Percentiles rank a stretch among this genome's conserved stretches.
phyloP scores from a whole-genome alignment of 2,329 filamentous ascomycete species.

The Alternaria metachromatica region DNA sequence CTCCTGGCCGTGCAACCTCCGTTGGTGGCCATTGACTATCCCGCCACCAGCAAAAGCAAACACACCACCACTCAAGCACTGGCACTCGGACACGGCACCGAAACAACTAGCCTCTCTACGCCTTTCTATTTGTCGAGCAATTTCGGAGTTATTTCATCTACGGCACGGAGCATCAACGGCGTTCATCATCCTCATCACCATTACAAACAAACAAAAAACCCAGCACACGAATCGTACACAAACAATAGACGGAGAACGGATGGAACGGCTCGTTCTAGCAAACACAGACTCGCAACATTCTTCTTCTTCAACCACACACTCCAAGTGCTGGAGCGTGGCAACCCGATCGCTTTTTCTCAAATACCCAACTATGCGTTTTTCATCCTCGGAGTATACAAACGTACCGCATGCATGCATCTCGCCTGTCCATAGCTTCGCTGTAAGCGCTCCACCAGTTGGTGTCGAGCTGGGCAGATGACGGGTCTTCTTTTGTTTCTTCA shows the following conservation, averaged over 20 bases:
- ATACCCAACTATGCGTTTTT: conserved; percentile 20
- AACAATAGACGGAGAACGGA: conserved; percentile 2
- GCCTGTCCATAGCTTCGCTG: conserved; percentile 35
- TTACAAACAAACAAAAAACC: conserved; percentile 12
- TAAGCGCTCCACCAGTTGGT: conserved; percentile 38
- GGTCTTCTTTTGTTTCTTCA: conserved; percentile 17
- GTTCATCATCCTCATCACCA: conserved; percentile 31
- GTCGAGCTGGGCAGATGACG: conserved; percentile 44
- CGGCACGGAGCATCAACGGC: conserved; percentile 41
- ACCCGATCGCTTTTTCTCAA: conserved; percentile 37
- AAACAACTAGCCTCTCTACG: neutral
- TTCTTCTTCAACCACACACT: conserved; percentile 29
- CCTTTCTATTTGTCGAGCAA: conserved; percentile 3
- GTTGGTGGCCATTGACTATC: conserved; percentile 44
- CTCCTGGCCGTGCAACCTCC: conserved; percentile 37
- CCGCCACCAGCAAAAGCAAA: conserved; percentile 10
- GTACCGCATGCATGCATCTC: conserved; percentile 20
- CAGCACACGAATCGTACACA: conserved; percentile 4
- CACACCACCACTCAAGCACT: conserved; percentile 2
- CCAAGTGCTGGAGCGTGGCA: conserved; percentile 48
- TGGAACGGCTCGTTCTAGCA: conserved; percentile 11
- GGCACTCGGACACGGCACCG: neutral
- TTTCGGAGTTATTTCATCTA: conserved; percentile 18
- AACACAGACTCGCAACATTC: conserved; percentile 22
- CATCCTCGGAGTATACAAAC: conserved; percentile 9